A percentile compares a stretch with the other conserved stretches of the same genome.
Evolutionary conservation across 2,329 filamentous ascomycete species (phyloP).

Genomic region (Sordariomycetes sp.): DNA sequence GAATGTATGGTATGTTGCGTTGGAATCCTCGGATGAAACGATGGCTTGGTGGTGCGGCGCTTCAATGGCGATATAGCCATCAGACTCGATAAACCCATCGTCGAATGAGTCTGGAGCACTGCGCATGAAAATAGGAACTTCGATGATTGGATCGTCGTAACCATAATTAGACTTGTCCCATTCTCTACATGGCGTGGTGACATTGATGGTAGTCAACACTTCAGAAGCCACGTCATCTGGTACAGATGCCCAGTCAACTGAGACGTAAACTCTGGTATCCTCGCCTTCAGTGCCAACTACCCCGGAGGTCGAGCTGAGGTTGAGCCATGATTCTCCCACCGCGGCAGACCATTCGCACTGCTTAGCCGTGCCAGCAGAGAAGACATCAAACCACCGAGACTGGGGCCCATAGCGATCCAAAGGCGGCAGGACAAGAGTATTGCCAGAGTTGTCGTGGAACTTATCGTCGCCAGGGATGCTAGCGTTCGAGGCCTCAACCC

Average conservation of each 20-base stretch:
- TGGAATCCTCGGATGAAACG: conserved; percentile 10
- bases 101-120: conserved; percentile 40
- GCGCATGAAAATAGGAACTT: conserved; percentile 44
- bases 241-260: conserved; percentile 9
- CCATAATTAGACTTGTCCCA: conserved; percentile 28
- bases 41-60: conserved; percentile 40
- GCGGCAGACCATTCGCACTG: conserved; percentile 32
- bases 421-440: conserved; percentile 42
- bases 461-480: conserved; percentile 51
- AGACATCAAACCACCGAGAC: conserved; percentile 50
- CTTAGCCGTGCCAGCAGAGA: conserved; percentile 32
- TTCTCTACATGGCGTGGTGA: conserved; percentile 35
- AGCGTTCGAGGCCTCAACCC: conserved; percentile 55
- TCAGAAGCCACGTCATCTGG: not conserved
- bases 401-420: conserved; percentile 48
- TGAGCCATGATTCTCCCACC: conserved; percentile 38
- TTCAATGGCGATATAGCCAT: conserved; percentile 46
- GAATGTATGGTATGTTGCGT: conserved; percentile 41
- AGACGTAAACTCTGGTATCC: conserved; percentile 7
- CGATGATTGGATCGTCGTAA: conserved; percentile 31
- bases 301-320: conserved; percentile 40
- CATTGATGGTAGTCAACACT: conserved; percentile 31
- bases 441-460: conserved; percentile 34
- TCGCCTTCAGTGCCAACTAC: conserved; percentile 30
- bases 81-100: conserved; percentile 53